Evolutionary conservation across 1,139 yeast species (phyloP).

Genomic region (Hansenula lynferdii): DNA sequence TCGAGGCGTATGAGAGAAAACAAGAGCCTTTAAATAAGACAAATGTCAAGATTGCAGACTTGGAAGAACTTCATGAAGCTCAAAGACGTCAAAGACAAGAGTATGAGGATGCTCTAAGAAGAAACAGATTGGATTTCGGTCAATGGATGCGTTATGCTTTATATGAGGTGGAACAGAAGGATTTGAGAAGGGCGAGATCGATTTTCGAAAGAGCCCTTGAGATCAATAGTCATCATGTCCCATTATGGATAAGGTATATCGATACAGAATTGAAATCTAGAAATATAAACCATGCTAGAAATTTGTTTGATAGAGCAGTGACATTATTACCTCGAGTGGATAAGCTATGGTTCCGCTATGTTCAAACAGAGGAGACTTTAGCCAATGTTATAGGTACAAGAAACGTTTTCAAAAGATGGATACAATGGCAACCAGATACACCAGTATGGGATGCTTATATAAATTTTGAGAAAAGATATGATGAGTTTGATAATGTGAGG

Average conservation of each 20-base stretch:
- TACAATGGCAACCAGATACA: constrained; percentile 57
- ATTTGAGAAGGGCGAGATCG: constrained; percentile 74
- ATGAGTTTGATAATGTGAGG: constrained; percentile 53
- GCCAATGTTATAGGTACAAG: constrained; percentile 62
- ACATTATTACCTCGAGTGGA: constrained; percentile 71
- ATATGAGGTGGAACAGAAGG: constrained; percentile 81
- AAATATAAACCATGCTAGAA: constrained; percentile 86
- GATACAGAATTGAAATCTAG: constrained; percentile 69
- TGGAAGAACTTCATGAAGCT: constrained; percentile 72
- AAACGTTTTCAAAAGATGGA: constrained; percentile 73
- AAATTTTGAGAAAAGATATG: constrained; percentile 60
- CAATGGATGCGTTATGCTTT: constrained; percentile 94
- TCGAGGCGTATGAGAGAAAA: constrained; percentile 49
- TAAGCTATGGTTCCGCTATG: constrained; percentile 82
- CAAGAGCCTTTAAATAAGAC: constrained; percentile 39
- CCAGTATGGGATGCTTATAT: constrained; percentile 75
- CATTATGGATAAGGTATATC: constrained; percentile 83
- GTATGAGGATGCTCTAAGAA: constrained; percentile 78
- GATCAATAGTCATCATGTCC: constrained; percentile 69
- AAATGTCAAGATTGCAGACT: constrained; percentile 58
- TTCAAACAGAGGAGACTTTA: constrained; percentile 77
- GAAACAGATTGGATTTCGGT: constrained; percentile 74
- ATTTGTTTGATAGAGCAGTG: constrained; percentile 75
- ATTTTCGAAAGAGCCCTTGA: constrained; percentile 84
- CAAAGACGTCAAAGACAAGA: constrained; percentile 78